Evolutionary conservation across 2,329 filamentous ascomycete species (phyloP).

Genomic region (Colletotrichum nymphaeae): DNA sequence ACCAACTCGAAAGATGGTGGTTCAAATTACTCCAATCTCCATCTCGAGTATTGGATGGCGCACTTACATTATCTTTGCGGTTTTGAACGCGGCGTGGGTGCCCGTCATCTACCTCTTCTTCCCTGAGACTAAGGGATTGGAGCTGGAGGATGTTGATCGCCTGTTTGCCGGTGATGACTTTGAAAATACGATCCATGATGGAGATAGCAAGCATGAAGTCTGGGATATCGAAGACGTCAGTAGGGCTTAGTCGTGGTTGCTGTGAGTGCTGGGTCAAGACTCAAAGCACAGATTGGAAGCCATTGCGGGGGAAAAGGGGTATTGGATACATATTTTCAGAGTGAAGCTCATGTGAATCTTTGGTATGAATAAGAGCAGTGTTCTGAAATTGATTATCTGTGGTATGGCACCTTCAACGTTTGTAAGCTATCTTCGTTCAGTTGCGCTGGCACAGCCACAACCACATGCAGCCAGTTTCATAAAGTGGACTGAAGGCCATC

Average conservation of each 20-base stretch:
- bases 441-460: no score
- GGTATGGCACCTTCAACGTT: no score
- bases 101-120: conserved; percentile 47
- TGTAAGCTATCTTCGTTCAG: no score
- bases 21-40: conserved; percentile 35
- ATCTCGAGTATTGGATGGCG: conserved; percentile 33
- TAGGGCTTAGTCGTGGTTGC: neutral
- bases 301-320: neutral
- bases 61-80: conserved; percentile 44
- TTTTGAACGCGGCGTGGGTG: conserved; percentile 42
- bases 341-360: no score
- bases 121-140: conserved; percentile 45
- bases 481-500: no score
- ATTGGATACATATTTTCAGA: no score
- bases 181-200: conserved; percentile 35
- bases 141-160: conserved; percentile 55
- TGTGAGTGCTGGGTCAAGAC: no score
- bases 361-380: no score
- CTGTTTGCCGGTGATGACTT: conserved; percentile 37
- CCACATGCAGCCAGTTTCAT: no score
- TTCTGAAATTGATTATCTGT: no score
- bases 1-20: no score
- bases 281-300: neutral
- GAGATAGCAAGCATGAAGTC: conserved; percentile 2
- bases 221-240: conserved; percentile 26